A percentile compares a stretch with the other conserved stretches of the same genome.
Evolutionary conservation across 768 basidiomycete genomes (phyloP).

Genomic region (Asterophora parasitica): DNA sequence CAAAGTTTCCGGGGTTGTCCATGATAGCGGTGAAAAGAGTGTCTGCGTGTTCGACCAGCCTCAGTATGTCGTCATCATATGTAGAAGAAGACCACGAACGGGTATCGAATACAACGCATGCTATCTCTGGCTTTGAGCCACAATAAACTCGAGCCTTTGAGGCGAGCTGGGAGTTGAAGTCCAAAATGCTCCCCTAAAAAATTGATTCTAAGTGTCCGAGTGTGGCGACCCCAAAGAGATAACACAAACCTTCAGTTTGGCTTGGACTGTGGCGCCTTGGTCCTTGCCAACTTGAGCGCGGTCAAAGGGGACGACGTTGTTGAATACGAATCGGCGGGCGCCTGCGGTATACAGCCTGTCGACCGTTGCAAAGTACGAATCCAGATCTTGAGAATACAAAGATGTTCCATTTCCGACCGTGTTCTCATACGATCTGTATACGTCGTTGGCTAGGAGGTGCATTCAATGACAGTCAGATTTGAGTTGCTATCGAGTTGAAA

Average conservation of each 20-base stretch:
- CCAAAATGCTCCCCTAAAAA: conserved; percentile 16
- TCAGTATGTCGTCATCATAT: not conserved
- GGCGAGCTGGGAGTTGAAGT: conserved; percentile 18
- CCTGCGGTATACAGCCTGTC: conserved; percentile 18
- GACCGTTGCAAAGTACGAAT: conserved; percentile 18
- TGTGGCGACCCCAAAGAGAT: not conserved
- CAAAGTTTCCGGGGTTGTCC: conserved; percentile 16
- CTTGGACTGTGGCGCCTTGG: conserved; percentile 14
- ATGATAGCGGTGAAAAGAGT: conserved; percentile 16
- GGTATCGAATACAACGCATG: conserved; percentile 18
- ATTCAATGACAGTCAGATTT: no score
- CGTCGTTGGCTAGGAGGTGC: conserved; percentile 20
- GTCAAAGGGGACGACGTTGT: conserved; percentile 20
- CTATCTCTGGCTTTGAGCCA: conserved; percentile 14
- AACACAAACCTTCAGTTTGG: conserved; percentile 15
- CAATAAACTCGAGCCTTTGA: conserved; percentile 16
- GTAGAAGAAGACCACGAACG: conserved; percentile 7
- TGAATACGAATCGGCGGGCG: conserved; percentile 20
- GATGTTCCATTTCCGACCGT: conserved; percentile 16
- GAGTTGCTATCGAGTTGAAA: no score
- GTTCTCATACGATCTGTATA: conserved; percentile 16
- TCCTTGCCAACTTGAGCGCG: conserved; percentile 16
- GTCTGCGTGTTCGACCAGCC: conserved; percentile 7
- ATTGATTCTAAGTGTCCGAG: no score
- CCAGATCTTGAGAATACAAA: conserved; percentile 15